Evolutionary conservation across 352 stramenopile species (phyloP), one percentile per base, ranked within the genome.

Genomic region (Phytophthora foliorum): DNA sequence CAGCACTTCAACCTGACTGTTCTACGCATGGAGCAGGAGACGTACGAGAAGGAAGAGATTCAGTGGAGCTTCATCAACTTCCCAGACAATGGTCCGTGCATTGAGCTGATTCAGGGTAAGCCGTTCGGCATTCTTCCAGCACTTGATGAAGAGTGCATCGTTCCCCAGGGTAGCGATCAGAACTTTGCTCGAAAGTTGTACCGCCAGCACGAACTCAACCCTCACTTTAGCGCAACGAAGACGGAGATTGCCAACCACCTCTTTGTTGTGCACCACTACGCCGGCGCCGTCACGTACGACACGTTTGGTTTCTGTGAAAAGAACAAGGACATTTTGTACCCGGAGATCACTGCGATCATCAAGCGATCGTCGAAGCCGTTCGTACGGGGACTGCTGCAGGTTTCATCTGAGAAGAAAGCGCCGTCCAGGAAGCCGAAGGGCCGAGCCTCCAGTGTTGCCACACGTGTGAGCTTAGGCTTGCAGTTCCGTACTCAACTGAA

Each of bases 281-380:
- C 97, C 50, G 94, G 94, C 25, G 75, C 81, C 31, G 97, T 99
- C n/a, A 75, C 89, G 66, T 99, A 99, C 74, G 82, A 91, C 46
- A 92, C 89, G 17, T 96, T 97, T 44, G 90, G 92, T 14, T 99
- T 98, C 72, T 92, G 98, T 21, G 97, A 99, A 55, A 99, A 99
- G 82, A 99, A 99, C 72, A 95, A 96, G 70, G 95, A 99, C 71
- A 80, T 96, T 50, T 58, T 98, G 54, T 93, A 95, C 62, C 75
- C 86, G 25, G 89, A 96, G 55, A 91, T 94, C 48, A 92, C 86
- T 48, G 79, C 85, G 16, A 75, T 96, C 7, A 78, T 96, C 45
- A 85, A 90, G 68, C 70, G 74, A 21, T 92, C 83, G 24, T 87
- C 82, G 17, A 89, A 91, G 61, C 57, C 82, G 7, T 93, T 94